Evolutionary conservation across 2,329 filamentous ascomycete genomes (phyloP).

Genomic region (Pestalotiopsis sp.): DNA sequence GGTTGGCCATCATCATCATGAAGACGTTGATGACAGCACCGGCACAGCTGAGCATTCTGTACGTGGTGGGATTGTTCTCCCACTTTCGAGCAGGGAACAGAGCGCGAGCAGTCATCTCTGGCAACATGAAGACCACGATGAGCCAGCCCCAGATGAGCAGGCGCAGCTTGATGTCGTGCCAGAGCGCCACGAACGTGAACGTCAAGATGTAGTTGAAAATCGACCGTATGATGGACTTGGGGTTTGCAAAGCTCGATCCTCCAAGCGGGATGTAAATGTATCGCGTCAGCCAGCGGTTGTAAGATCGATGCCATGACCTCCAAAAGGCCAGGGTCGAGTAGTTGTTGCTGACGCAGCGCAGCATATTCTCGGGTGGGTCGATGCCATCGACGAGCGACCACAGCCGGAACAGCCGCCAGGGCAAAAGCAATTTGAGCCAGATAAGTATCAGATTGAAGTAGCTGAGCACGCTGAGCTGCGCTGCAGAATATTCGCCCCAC

Average conservation of each 20-base stretch:
- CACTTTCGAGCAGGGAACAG: constrained; percentile 77
- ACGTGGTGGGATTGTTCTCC: constrained; percentile 69
- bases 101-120: constrained; percentile 74
- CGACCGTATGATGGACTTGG: constrained; percentile 54
- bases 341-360: constrained; percentile 94
- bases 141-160: constrained; percentile 97
- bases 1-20: constrained; percentile 94
- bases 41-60: constrained; percentile 78
- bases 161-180: constrained; percentile 94
- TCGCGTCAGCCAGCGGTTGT: constrained; percentile 91
- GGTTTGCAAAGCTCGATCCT: constrained; percentile 58
- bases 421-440: constrained; percentile 95
- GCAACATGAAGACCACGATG: constrained; percentile 89
- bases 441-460: constrained; percentile 97
- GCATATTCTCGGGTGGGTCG: constrained; percentile 97
- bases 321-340: constrained; percentile 91
- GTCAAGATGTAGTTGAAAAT: constrained; percentile 79
- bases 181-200: constrained; percentile 96
- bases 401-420: constrained; percentile 98
- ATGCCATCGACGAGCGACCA: constrained; percentile 90
- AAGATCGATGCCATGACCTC: constrained; percentile 94
- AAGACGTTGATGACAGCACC: constrained; percentile 84
- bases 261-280: constrained; percentile 95
- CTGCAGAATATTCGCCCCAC: constrained; percentile 83
- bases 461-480: constrained; percentile 86